Percentiles rank a stretch among this genome's conserved stretches.
phyloP scores from a whole-genome alignment of 2,329 filamentous ascomycete genomes.

The Septoria petroselini region DNA sequence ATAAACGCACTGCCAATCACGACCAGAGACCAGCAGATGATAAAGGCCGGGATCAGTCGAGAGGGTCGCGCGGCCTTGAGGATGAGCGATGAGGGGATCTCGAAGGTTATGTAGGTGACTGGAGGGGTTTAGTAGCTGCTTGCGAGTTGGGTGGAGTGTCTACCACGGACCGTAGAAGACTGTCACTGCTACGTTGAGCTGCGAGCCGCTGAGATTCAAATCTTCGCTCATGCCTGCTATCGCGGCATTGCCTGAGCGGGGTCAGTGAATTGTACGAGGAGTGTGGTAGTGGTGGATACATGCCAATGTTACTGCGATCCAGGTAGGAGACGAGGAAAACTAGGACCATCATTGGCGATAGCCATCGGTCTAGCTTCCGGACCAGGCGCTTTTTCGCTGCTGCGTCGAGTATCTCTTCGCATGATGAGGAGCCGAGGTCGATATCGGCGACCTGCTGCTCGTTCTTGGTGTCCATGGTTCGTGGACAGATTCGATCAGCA shows the following conservation, averaged over 20 bases:
- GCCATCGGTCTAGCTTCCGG: conserved; percentile 47
- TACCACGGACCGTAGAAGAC: conserved; percentile 46
- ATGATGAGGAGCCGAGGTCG: too few species aligned
- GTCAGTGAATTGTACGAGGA: too few species aligned
- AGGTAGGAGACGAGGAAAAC: conserved; percentile 56
- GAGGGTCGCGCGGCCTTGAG: conserved; percentile 4
- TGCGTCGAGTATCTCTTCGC: too few species aligned
- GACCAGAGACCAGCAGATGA: conserved; percentile 49
- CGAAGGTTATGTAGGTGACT: conserved; percentile 42
- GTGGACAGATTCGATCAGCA: too few species aligned
- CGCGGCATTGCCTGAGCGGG: conserved; percentile 12
- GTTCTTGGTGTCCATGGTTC: too few species aligned
- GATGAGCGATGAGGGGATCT: conserved; percentile 39
- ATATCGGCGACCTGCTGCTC: too few species aligned
- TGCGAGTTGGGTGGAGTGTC: too few species aligned
- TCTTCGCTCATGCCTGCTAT: conserved; percentile 47
- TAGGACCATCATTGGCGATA: conserved; percentile 55
- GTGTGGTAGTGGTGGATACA: conserved; percentile 32
- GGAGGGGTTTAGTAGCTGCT: too few species aligned
- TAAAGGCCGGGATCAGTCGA: conserved; percentile 1
- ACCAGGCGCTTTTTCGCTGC: too few species aligned
- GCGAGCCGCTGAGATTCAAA: conserved; percentile 42
- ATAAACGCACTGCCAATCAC: conserved; percentile 51
- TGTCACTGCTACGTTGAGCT: conserved; percentile 50
- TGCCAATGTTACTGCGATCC: conserved; percentile 50